A percentile compares a stretch with the other conserved stretches of the same genome.
Evolutionary conservation across 768 basidiomycete genomes (phyloP).

Genomic region (Boletus tylopilopsis): DNA sequence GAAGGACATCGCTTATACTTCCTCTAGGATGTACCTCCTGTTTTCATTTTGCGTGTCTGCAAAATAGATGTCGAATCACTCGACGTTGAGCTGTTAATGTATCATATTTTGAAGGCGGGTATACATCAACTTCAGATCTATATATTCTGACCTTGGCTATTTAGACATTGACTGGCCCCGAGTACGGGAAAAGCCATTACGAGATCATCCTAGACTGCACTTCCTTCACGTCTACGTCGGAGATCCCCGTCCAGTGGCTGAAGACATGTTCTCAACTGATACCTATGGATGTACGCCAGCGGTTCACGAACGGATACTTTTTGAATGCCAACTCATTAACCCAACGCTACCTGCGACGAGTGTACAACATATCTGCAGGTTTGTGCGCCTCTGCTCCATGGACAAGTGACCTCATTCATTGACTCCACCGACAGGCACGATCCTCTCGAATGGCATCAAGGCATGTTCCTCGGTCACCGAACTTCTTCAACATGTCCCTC

Average conservation of each 20-base stretch:
- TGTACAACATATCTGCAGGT: slow-evolving; percentile 68
- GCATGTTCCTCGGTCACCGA: slow-evolving; percentile 64
- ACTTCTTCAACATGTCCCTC: slow-evolving; percentile 53
- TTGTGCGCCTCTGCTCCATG: slow-evolving; percentile 11
- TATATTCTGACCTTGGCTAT: neutral
- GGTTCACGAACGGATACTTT: slow-evolving; percentile 61
- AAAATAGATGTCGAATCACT: slow-evolving; percentile 76
- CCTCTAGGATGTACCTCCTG: slow-evolving; percentile 38
- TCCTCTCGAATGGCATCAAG: slow-evolving; percentile 49
- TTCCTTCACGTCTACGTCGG: slow-evolving; percentile 66
- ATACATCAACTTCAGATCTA: neutral
- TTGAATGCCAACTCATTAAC: slow-evolving; percentile 71
- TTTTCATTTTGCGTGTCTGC: slow-evolving; percentile 63
- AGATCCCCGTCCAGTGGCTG: slow-evolving; percentile 78
- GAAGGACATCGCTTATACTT: neutral
- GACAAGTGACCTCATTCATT: neutral
- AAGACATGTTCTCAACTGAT: slow-evolving; percentile 75
- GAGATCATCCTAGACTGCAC: slow-evolving; percentile 84
- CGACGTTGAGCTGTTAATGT: slow-evolving; percentile 75
- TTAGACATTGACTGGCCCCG: slow-evolving; percentile 50
- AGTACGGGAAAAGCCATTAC: slow-evolving; percentile 48
- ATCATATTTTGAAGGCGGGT: slow-evolving; percentile 70
- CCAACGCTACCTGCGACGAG: slow-evolving; percentile 68
- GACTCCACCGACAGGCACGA: slow-evolving; percentile 37
- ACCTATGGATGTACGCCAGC: slow-evolving; percentile 61